Conservation (phyloP, 352 stramenopile genomes). For the Peronospora farinosa region DNA sequence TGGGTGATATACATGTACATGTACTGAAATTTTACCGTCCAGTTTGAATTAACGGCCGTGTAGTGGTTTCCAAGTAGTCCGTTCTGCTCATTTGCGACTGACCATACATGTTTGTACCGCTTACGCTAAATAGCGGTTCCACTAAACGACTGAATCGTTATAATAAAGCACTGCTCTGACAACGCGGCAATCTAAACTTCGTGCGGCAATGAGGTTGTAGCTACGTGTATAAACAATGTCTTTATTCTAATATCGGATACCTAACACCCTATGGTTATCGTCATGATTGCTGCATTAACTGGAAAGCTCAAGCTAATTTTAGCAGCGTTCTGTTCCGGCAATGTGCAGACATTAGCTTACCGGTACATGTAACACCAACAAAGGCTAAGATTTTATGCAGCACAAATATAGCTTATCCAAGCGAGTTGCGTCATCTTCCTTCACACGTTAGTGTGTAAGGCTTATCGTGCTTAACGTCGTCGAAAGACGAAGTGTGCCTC, state of each 20-base stretch:
- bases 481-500: too few species aligned
- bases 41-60: slow-evolving; percentile 10
- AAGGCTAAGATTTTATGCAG: too few species aligned
- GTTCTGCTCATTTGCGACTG: too few species aligned
- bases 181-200: not conserved
- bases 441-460: too few species aligned
- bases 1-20: slow-evolving; percentile 1
- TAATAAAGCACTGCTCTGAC: slow-evolving; percentile 1
- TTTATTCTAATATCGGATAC: not conserved
- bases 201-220: not conserved
- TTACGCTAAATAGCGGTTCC: too few species aligned
- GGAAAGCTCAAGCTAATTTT: not conserved
- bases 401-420: too few species aligned
- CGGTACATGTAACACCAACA: too few species aligned
- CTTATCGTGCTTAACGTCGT: too few species aligned
- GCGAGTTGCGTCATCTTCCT: too few species aligned
- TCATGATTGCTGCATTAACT: not conserved
- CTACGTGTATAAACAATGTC: too few species aligned
- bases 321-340: too few species aligned
- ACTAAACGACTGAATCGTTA: slow-evolving; percentile 5
- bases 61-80: not conserved
- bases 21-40: not conserved
- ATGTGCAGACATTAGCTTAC: too few species aligned
- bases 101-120: not conserved
- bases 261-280: not conserved